Evolutionary conservation across 2,329 filamentous ascomycete species (phyloP).

Genomic region (Pseudopyrenochaeta lycopersici): DNA sequence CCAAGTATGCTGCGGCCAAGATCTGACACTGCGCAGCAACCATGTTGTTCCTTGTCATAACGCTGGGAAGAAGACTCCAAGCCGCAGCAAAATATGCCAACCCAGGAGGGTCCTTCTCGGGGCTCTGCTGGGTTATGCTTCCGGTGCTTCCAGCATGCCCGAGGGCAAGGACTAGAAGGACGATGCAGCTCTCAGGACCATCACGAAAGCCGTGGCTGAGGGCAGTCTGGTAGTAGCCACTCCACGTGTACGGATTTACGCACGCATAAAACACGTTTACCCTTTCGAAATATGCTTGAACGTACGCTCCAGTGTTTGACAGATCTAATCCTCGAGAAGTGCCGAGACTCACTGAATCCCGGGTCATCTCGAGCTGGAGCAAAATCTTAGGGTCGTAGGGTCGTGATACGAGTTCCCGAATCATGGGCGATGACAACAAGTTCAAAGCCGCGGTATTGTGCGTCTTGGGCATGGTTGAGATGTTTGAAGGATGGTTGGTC

Average conservation of each 20-base stretch:
- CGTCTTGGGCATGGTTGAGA: constrained; percentile 85
- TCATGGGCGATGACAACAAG: constrained; percentile 81
- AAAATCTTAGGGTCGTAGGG: constrained; percentile 84
- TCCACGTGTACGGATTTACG: constrained; percentile 84
- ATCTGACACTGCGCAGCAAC: constrained; percentile 82
- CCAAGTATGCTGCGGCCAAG: constrained; percentile 81
- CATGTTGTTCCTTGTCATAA: constrained; percentile 83
- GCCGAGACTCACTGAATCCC: constrained; percentile 73
- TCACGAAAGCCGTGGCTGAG: constrained; percentile 79
- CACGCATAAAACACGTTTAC: constrained; percentile 89
- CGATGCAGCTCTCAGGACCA: constrained; percentile 83
- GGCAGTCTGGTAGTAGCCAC: constrained; percentile 76
- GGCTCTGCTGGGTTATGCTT: constrained; percentile 76
- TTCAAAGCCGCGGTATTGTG: constrained; percentile 84
- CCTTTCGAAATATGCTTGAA: constrained; percentile 80
- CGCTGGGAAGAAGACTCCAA: constrained; percentile 77
- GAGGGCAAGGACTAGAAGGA: constrained; percentile 78
- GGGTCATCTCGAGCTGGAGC: constrained; percentile 80
- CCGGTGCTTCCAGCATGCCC: constrained; percentile 79
- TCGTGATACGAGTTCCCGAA: constrained; percentile 77
- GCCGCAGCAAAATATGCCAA: constrained; percentile 82
- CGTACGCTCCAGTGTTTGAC: constrained; percentile 77
- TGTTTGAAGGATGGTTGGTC: constrained; percentile 70
- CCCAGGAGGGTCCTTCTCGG: constrained; percentile 76
- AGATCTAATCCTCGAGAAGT: constrained; percentile 72